Evolutionary conservation across 1,284 basidiomycete genomes (phyloP).

Genomic region (Filobasidium uniguttulatum): DNA sequence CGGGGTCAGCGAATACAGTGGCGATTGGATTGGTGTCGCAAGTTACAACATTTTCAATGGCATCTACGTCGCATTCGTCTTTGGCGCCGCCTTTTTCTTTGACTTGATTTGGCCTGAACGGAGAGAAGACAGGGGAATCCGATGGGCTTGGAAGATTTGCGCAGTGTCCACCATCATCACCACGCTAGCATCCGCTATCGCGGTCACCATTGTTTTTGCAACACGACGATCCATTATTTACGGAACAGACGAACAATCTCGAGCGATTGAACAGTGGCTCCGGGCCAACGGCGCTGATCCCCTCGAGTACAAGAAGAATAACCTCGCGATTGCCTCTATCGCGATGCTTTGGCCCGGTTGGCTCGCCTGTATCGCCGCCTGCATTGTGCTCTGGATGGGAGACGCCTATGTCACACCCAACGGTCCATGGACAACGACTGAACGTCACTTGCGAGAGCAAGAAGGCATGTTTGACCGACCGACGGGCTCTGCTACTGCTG

Average conservation of each 20-base stretch:
- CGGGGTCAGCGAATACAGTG: neutral
- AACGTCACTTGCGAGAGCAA: neutral
- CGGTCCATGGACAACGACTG: neutral
- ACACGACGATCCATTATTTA: neutral
- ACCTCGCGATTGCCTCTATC: neutral
- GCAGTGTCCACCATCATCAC: neutral
- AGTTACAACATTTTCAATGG: conserved; percentile 3
- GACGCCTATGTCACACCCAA: neutral
- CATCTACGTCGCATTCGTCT: neutral
- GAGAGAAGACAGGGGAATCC: neutral
- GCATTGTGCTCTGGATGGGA: neutral
- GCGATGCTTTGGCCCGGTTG: neutral
- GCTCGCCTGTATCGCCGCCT: neutral
- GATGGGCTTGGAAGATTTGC: neutral
- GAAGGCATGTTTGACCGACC: neutral
- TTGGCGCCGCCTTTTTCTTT: conserved; percentile 1
- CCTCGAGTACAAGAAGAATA: neutral
- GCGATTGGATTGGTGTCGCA: neutral
- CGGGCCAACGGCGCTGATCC: neutral
- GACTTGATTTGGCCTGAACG: conserved; percentile 1
- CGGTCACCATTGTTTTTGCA: neutral
- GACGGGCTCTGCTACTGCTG: neutral
- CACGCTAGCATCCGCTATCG: neutral
- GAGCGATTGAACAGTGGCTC: neutral
- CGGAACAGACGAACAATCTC: neutral